phyloP scores from a whole-genome alignment of 805 yeast genomes.

The Teunomyces gatunensis region DNA sequence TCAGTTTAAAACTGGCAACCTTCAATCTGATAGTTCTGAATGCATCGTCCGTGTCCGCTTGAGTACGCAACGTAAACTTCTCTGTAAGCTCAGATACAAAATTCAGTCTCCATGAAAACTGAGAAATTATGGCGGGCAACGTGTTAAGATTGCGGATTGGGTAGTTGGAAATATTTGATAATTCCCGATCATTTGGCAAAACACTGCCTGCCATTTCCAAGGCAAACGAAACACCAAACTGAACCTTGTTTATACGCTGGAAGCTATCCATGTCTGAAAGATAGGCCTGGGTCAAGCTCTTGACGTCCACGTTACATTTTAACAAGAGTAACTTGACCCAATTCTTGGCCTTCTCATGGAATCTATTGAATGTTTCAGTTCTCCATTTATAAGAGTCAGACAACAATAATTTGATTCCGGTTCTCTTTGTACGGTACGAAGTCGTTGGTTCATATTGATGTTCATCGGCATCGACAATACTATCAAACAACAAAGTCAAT shows the following conservation, averaged over 20 bases:
- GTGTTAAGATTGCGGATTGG: constrained; percentile 48
- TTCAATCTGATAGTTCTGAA: constrained; percentile 26
- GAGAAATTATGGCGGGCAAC: constrained; percentile 71
- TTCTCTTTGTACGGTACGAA: constrained; percentile 45
- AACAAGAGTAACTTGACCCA: constrained; percentile 66
- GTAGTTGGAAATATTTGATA: constrained; percentile 45
- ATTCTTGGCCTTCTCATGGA: constrained; percentile 55
- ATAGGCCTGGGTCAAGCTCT: constrained; percentile 75
- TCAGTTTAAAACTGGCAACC: constrained; percentile 16
- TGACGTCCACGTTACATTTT: constrained; percentile 69
- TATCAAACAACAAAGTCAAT: constrained; percentile 70
- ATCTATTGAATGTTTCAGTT: constrained; percentile 55
- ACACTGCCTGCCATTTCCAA: constrained; percentile 80
- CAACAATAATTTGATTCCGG: constrained; percentile 53
- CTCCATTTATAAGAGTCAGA: constrained; percentile 82
- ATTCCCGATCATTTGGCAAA: constrained; percentile 63
- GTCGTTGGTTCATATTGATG: constrained; percentile 85
- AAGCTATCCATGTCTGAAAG: constrained; percentile 40
- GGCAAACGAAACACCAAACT: constrained; percentile 88
- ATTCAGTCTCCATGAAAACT: constrained; percentile 66
- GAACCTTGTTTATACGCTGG: constrained; percentile 34
- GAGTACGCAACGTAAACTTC: constrained; percentile 25
- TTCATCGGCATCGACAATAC: constrained; percentile 78
- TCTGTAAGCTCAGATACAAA: constrained; percentile 33
- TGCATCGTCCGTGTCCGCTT: constrained; percentile 26